Evolutionary conservation across 345 rosid species (phyloP), one percentile per base, ranked within the genome.

Genomic region (Gossypium herbaceum): DNA sequence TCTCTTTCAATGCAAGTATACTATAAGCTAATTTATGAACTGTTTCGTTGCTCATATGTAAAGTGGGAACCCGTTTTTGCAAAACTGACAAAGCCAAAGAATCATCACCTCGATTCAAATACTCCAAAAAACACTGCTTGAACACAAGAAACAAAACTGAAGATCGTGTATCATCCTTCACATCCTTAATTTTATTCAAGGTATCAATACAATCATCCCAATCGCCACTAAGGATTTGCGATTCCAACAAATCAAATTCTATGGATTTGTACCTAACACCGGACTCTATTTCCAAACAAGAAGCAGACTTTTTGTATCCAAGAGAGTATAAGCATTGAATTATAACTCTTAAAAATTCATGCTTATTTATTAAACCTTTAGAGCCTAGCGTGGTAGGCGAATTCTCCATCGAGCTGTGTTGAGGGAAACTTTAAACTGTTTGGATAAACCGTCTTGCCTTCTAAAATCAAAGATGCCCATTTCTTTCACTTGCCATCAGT

Each of bases 291-390:
- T 94, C 97, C 75, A 92, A 68, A 77, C 85, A 84, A 51, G 88
- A 85, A 75, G 92, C 97, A 12, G 97, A 89, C 56, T 76, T 88
- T 29, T 81, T 82, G 79, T 81, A 92, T 12, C 98, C 97, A 75
- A 91, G 82, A 0, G 97, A 84, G 83, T 89, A 85, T 47, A 94
- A 86, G 72, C 90, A 86, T 61, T 92, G 97, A 65, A 94, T 78
- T 27, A 94, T 75, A 67, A 91, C 77, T 76, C 95, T 84, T 4
- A 91, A 63, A 47, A 94, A 86, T 76, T 94, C 98, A 44, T 82
- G 84, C 77, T 81, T 84, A 75, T 79, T 87, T 67, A 92, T 76
- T 4, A 92, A 74, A 39, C 94, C 97, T 79, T 85, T 89, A 0
- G 91, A 66, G 11, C 97, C 97, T 75, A 92, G 71, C 43, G 75